These are phyloP conservation scores for Lizonia empirigonia DNA, from an alignment of 2,329 filamentous ascomycete species.

Conservation along the genomic window DNA sequence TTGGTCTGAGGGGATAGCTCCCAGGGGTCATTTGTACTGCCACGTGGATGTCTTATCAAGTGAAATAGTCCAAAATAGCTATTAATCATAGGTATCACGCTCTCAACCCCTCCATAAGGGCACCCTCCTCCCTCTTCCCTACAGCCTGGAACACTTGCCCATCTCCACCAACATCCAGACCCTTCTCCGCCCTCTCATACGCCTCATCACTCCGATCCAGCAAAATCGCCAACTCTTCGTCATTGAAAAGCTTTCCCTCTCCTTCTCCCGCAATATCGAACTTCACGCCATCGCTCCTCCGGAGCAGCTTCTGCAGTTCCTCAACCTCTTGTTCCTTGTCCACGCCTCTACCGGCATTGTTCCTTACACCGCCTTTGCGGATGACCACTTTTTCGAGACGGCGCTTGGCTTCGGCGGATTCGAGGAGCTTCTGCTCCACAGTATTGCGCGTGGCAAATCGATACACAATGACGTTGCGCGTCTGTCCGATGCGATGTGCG, in stretches of 20 bases:
- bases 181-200: conserved; percentile 76
- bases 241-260: conserved; percentile 70
- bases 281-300: conserved; percentile 70
- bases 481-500: conserved; percentile 93
- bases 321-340: conserved; percentile 53
- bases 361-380: conserved; percentile 76
- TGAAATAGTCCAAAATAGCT: background rate
- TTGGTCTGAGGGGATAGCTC: no score
- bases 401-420: conserved; percentile 89
- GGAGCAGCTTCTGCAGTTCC: conserved; percentile 54
- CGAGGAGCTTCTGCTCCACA: conserved; percentile 84
- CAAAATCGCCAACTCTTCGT: conserved; percentile 76
- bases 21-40: no score
- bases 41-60: no score
- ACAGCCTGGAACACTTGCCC: conserved; percentile 71
- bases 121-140: conserved; percentile 70
- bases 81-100: conserved; percentile 24
- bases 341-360: conserved; percentile 56
- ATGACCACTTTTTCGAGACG: conserved; percentile 94
- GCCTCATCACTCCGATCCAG: conserved; percentile 75
- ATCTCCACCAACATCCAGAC: conserved; percentile 71
- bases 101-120: conserved; percentile 57
- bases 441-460: conserved; percentile 91
- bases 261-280: conserved; percentile 62
- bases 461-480: conserved; percentile 87